Evolutionary conservation across 148 eudicot genomes (phyloP), one percentile per base, ranked within the genome.

Genomic region (Linanthus parryae): DNA sequence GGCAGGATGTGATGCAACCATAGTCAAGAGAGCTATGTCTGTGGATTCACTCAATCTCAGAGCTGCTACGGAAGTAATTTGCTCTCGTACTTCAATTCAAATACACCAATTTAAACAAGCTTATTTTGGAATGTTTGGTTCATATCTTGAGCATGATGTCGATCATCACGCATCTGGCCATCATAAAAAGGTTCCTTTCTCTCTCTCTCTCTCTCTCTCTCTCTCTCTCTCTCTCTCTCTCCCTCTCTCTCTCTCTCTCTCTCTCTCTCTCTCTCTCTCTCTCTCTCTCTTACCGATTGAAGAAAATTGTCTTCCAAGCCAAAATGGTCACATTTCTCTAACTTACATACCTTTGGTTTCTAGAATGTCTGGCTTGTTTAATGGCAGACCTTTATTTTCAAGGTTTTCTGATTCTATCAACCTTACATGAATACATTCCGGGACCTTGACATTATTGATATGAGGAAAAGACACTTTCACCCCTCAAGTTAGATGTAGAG

Each of bases 61-160:
- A 67, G 71, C 75, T 65, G 91, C 70, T n/a, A 78, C 83, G 46
- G 95, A 85, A 77, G 78, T 85, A 30, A 77, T 89, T 47, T 89
- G 97, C 56, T 82, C 91, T 59, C 77, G 95, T 35, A 82, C 95
- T 24, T 72, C 91, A 45, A 49, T 83, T 40, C 97, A 89, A 52
- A 80, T 89, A 49, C 84, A 77, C 52, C 64, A 59, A 9, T 61
- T 85, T 51, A 85, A 72, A 63, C 80, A 76, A 61, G 65, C 73
- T 27, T 82, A 89, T 46, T 56, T 53, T 52, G 52, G 76, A 13
- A 58, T 55, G 66, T 82, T 54, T 63, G 79, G 80, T 15, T 61
- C 67, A n/a, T 72, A 80, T 63, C 72, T 85, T 39, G 95, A 85
- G 50, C 75, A 85, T 63, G 95, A 80, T 57, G 65, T 89, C 46